phyloP scores from a whole-genome alignment of 2,329 filamentous ascomycete species.

The Diaporthe sp. region DNA sequence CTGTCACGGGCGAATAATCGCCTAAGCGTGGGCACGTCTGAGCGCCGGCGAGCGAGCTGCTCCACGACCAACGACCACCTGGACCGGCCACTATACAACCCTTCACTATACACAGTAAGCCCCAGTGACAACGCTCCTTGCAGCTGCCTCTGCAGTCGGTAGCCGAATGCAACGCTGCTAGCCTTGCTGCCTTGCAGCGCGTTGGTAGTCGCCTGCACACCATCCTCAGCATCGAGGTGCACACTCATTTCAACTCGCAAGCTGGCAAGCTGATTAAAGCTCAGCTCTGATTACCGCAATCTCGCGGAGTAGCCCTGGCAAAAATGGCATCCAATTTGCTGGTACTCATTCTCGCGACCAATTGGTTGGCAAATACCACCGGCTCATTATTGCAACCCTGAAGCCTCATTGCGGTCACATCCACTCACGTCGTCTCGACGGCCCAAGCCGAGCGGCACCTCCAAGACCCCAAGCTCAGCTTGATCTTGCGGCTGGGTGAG shows the following conservation, averaged over 20 bases:
- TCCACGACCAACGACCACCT: neutral
- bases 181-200: neutral
- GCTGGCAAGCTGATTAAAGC: neutral
- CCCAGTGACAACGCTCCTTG: slow-evolving; percentile 13
- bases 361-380: slow-evolving; percentile 1
- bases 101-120: neutral
- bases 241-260: neutral
- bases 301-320: neutral
- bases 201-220: neutral
- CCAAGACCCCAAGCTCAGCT: neutral
- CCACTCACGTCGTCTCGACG: slow-evolving; percentile 23
- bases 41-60: slow-evolving; percentile 4
- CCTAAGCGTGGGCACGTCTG: slow-evolving; percentile 19
- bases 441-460: neutral
- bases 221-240: neutral
- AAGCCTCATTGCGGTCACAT: slow-evolving; percentile 21
- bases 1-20: slow-evolving; percentile 17
- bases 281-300: neutral
- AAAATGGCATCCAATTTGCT: slow-evolving; percentile 21
- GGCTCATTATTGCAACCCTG: slow-evolving; percentile 8
- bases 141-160: slow-evolving; percentile 21
- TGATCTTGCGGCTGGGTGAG: neutral
- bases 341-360: neutral
- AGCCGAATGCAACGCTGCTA: slow-evolving; percentile 31
- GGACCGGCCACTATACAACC: neutral